phyloP scores from a whole-genome alignment of 2,329 filamentous ascomycete genomes.

The Hirsutella rhossiliensis region DNA sequence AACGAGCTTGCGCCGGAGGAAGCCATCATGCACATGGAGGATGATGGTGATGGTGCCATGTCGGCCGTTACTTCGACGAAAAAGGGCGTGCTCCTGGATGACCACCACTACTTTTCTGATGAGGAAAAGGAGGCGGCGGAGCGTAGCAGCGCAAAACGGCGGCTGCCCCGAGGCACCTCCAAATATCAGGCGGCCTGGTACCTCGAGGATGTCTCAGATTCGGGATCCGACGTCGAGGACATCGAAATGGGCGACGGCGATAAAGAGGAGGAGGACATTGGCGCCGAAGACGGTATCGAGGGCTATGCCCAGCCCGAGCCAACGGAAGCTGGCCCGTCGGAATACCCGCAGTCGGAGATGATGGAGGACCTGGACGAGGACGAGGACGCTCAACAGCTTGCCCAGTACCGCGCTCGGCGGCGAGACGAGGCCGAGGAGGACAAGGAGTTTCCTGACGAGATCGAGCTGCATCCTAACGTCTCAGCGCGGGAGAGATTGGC shows the following conservation, averaged over 20 bases:
- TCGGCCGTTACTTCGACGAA: constrained; percentile 32
- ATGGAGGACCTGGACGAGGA: constrained; percentile 82
- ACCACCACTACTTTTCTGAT: constrained; percentile 96
- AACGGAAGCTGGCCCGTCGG: constrained; percentile 70
- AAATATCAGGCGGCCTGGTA: constrained; percentile 94
- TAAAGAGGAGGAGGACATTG: constrained; percentile 45
- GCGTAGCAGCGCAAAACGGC: constrained; percentile 45
- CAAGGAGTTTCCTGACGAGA: constrained; percentile 92
- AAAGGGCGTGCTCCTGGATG: constrained; percentile 87
- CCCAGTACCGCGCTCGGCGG: constrained; percentile 67
- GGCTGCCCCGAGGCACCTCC: constrained; percentile 81
- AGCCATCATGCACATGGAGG: constrained; percentile 52
- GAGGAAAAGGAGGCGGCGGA: constrained; percentile 50
- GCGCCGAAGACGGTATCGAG: constrained; percentile 76
- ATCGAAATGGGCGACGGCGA: constrained; percentile 44
- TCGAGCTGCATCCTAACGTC: constrained; percentile 82
- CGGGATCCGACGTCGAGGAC: constrained; percentile 73
- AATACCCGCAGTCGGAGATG: constrained; percentile 89
- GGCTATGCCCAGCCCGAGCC: constrained; percentile 52
- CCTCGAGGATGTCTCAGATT: constrained; percentile 67
- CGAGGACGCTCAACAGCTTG: constrained; percentile 62
- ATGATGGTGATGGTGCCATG: constrained; percentile 39
- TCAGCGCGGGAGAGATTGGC: constrained; percentile 74
- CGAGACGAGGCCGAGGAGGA: constrained; percentile 78
- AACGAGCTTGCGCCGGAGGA: constrained; percentile 80